phyloP scores from a whole-genome alignment of 2,329 filamentous ascomycete species.

The Teratosphaeria epicoccoides region DNA sequence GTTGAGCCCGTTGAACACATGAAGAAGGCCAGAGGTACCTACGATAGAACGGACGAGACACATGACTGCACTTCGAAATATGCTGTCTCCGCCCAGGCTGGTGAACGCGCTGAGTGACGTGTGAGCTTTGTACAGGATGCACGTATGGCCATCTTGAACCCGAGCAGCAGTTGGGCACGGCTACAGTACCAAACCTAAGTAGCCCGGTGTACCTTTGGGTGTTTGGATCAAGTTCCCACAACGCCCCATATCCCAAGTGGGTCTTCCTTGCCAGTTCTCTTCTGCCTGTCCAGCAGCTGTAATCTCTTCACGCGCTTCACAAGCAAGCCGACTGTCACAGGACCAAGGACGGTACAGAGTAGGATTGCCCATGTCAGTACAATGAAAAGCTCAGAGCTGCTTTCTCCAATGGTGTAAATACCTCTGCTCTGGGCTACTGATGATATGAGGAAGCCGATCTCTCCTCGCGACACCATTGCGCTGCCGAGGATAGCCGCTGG shows the following conservation, averaged over 20 bases:
- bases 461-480: conserved; percentile 66
- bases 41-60: not conserved
- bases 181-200: too few relatives aligned
- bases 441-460: conserved; percentile 69
- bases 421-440: conserved; percentile 51
- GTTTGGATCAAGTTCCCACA: not conserved
- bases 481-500: conserved; percentile 55
- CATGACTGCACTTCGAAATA: not conserved
- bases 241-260: not conserved
- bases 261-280: not conserved
- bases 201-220: too few relatives aligned
- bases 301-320: not conserved
- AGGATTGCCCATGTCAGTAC: conserved; percentile 48
- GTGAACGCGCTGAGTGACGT: not conserved
- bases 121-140: too few relatives aligned
- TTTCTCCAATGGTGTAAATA: conserved; percentile 29
- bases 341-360: conserved; percentile 17
- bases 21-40: not conserved
- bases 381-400: conserved; percentile 39
- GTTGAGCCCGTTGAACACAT: not conserved
- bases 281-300: not conserved
- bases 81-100: not conserved
- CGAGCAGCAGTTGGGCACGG: too few relatives aligned
- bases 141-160: too few relatives aligned
- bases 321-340: not conserved